These are phyloP conservation scores for Noccaea bulbosa DNA, from an alignment of 345 rosid genomes.

Conservation along the genomic window DNA sequence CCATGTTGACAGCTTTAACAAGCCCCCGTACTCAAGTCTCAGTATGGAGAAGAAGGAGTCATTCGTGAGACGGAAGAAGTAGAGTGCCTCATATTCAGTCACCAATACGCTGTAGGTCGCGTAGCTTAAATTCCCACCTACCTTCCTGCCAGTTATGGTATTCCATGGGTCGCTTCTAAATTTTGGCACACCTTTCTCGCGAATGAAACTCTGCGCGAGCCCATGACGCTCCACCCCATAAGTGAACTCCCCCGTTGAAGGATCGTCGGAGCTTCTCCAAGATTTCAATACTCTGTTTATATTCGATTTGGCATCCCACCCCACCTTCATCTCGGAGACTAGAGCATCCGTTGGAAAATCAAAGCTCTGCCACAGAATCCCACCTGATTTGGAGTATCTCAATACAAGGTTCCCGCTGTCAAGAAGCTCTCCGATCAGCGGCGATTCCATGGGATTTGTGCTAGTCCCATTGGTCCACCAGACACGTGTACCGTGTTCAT, in stretches of 20 bases:
- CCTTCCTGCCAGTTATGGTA: conserved; percentile 40
- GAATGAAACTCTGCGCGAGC: neutral
- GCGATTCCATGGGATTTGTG: conserved; percentile 10
- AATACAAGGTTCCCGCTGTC: conserved; percentile 66
- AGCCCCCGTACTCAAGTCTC: conserved; percentile 41
- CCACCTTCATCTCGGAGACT: conserved; percentile 69
- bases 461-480: conserved; percentile 55
- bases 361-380: conserved; percentile 69
- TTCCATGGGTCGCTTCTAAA: conserved; percentile 69
- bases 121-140: neutral
- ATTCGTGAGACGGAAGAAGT: conserved; percentile 43
- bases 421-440: conserved; percentile 48
- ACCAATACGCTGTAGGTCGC: conserved; percentile 23
- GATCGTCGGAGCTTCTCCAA: conserved; percentile 61
- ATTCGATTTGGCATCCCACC: conserved; percentile 59
- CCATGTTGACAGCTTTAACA: neutral
- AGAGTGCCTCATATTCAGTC: conserved; percentile 44
- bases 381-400: conserved; percentile 39
- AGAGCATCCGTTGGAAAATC: conserved; percentile 69
- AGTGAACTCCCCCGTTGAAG: conserved; percentile 53
- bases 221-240: conserved; percentile 48
- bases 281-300: conserved; percentile 50
- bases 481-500: conserved; percentile 26
- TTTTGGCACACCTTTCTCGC: neutral
- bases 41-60: conserved; percentile 51